Base-by-base conservation (phyloP, 495 filamentous ascomycete species). In the Cryomyces minteri region DNA sequence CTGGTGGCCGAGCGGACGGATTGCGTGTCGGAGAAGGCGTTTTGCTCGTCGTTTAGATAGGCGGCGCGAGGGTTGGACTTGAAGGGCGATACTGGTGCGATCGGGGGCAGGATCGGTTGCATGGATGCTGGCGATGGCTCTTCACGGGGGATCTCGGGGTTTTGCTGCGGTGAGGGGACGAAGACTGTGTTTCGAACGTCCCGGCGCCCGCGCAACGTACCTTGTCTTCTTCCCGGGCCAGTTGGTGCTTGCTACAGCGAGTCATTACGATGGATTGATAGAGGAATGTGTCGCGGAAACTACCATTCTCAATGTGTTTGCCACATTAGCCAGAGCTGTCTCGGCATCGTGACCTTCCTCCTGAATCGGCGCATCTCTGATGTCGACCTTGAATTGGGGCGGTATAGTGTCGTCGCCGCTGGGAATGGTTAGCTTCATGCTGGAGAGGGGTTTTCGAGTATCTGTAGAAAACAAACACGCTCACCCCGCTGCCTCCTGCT, bases 261-360 rank as follows among this genome's bases (percentile, higher is more conserved):
- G 70, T 70, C 67, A 60, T 49, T 33, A 30, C 8, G 31, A 3
- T 39, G 11, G 12, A 46, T 30, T 32, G 31, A 29, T 11, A 12
- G 14, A 37, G 36, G 11, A 12, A 29, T 31, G 32, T 31, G 29
- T 46, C 30, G 11, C 34, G 40, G 9, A 18, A 66, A 69, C 57
- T 62, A 81, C 78, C 51, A 76, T 60, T 54, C 79, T 70, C 28
- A 99, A 66, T 8, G 84, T 84, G 55, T 82, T 87, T n/a, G 88
- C 86, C 54, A 94, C 85, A 51, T 81, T 88, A 39, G 87, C 83
- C 56, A 95, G 68, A 1, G 92, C 90, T 39, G 82, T 80, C 60
- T 90, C 78, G 3, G 84, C 84, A 58, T 93, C 85, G 45, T 70
- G 76, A 51, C 88, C 84, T 58, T 96, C 90, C 62, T 98, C 90